Conservation (phyloP, 1,284 basidiomycete species). For the Ceratorhiza oryzae-sativae region DNA sequence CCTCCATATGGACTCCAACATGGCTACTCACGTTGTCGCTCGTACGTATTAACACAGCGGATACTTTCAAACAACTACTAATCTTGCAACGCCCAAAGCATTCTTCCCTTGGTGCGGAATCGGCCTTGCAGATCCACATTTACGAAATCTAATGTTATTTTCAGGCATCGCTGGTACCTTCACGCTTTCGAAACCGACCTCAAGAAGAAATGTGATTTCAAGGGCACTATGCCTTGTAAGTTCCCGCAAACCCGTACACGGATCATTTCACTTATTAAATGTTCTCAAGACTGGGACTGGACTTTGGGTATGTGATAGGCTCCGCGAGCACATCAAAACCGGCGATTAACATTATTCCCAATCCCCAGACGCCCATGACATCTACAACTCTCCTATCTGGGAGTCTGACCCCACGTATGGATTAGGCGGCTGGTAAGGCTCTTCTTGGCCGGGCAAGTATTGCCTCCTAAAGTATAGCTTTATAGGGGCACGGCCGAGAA, state of each 20-base stretch:
- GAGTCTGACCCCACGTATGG: slow-evolving; percentile 26
- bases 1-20: slow-evolving; percentile 31
- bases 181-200: slow-evolving; percentile 15
- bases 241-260: background rate
- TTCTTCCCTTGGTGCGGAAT: slow-evolving; percentile 21
- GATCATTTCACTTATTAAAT: background rate
- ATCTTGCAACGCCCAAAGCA: background rate
- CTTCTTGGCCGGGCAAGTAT: background rate
- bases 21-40: slow-evolving; percentile 15
- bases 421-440: slow-evolving; percentile 13
- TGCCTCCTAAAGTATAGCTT: slow-evolving; percentile 28
- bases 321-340: background rate
- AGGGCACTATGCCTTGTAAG: slow-evolving; percentile 23
- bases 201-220: slow-evolving; percentile 17
- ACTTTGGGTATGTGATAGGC: background rate
- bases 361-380: slow-evolving; percentile 22
- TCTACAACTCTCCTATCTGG: slow-evolving; percentile 35
- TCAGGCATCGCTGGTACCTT: slow-evolving; percentile 24
- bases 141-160: background rate
- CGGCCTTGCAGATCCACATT: background rate
- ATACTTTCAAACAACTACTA: background rate
- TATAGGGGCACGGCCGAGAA: slow-evolving; percentile 27
- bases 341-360: background rate
- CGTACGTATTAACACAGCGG: slow-evolving; percentile 7
- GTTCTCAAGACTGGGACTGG: slow-evolving; percentile 22